Evolutionary conservation across 1,284 basidiomycete genomes (phyloP), one percentile per base, ranked within the genome.

Genomic region (Ustilago trichophora): DNA sequence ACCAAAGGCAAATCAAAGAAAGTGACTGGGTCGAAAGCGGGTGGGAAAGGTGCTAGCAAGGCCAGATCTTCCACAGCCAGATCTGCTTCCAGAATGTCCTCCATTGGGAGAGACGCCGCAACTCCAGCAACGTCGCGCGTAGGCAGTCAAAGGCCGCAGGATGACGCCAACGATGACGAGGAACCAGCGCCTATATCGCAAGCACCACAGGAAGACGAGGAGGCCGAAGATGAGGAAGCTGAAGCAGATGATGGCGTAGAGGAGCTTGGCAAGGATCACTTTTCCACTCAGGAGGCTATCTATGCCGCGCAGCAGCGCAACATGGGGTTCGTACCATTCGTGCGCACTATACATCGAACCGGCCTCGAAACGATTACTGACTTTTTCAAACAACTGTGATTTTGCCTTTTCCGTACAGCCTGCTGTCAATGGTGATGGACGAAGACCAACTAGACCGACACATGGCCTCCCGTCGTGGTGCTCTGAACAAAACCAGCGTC

Each of bases 381-480:
- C n/a, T n/a, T n/a, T n/a, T n/a, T n/a, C n/a, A n/a, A n/a, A n/a
- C n/a, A n/a, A n/a, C n/a, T n/a, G n/a, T n/a, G n/a, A n/a, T n/a
- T n/a, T n/a, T n/a, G n/a, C n/a, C n/a, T n/a, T n/a, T n/a, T n/a
- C n/a, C n/a, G n/a, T n/a, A n/a, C n/a, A n/a, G n/a, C 76, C 88
- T 93, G 36, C 84, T 93, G 52, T 91, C 93, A 86, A 90, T 92
- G 80, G 90, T 91, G 70, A 90, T 94, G 76, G 89, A 88, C 60
- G 85, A 88, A 2, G 88, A 86, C 13, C 92, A 95, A 78, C 91
- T 92, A 74, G 91, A 93, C 50, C 86, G 92, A 0, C 93, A 93
- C 74, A 91, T 93, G 76, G 90, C 90, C 0, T 94, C 92, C 75
- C 85, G 92, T 52, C 85, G 91, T 41, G 89, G 91, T 62, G 90